Evolutionary conservation across 805 yeast genomes (phyloP).

Genomic region (Saturnispora ahearnii): DNA sequence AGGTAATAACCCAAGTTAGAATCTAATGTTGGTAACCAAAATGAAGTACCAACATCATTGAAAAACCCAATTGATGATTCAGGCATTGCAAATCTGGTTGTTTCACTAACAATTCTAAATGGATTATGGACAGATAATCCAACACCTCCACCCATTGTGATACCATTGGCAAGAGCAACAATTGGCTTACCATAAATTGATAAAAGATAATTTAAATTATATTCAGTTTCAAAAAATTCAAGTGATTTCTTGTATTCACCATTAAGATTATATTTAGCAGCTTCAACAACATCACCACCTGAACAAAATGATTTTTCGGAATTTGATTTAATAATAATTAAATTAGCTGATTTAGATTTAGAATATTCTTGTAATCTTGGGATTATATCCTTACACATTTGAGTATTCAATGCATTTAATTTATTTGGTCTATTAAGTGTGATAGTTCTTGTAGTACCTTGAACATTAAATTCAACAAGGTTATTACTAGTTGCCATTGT

Average conservation of each 20-base stretch:
- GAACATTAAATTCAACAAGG: constrained; percentile 49
- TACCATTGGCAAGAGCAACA: constrained; percentile 81
- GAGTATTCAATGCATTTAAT: constrained; percentile 72
- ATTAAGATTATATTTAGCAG: constrained; percentile 50
- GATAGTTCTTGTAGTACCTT: constrained; percentile 60
- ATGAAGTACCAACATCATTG: constrained; percentile 93
- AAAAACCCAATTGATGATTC: constrained; percentile 94
- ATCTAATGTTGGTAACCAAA: constrained; percentile 75
- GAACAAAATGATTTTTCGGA: constrained; percentile 79
- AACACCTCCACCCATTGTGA: constrained; percentile 97
- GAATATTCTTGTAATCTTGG: constrained; percentile 73
- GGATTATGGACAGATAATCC: constrained; percentile 88
- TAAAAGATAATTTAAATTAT: constrained; percentile 67
- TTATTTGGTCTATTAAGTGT: constrained; percentile 73
- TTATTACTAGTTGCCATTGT: constrained; percentile 16
- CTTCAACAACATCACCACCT: constrained; percentile 89
- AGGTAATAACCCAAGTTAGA: constrained; percentile 78
- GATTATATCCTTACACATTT: constrained; percentile 63
- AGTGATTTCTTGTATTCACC: constrained; percentile 42
- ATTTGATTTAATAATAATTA: constrained; percentile 59
- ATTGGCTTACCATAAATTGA: constrained; percentile 83
- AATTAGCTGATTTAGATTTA: constrained; percentile 53
- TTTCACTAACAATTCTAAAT: constrained; percentile 87
- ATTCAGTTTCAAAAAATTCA: constrained; percentile 70
- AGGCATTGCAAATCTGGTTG: constrained; percentile 92